Evolutionary conservation across 768 basidiomycete genomes (phyloP), one percentile per base, ranked within the genome.

Genomic region (Lentinula boryana): DNA sequence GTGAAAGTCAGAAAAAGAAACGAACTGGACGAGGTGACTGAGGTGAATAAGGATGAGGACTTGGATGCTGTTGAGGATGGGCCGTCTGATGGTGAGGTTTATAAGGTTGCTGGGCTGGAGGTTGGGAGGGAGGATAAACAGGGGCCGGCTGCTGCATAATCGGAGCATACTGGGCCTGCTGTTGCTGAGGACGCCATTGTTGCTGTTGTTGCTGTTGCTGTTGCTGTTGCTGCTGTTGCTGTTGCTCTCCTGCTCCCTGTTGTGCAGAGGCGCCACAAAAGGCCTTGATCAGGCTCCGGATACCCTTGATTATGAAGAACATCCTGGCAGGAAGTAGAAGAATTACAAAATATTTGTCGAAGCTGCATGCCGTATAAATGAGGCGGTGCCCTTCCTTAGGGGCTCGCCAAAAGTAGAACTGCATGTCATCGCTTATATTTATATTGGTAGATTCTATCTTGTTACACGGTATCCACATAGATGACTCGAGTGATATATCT

Each of bases 181-280:
- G 46, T 61, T 57, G 46, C 18, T 56, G 60, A 36, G 62, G 55
- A 35, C 18, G 50, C 27, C 41, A 51, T 50, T 58, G 41, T 7
- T 62, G 63, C 53, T 65, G 68, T 27, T 64, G 61, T 32, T 65
- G 64, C 27, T 61, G 62, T 55, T 60, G 60, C 8, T 63, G 68
- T 27, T 64, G 61, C 36, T 65, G 64, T 32, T 65, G 64, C 33
- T 60, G 67, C 33, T 64, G 61, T 32, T 65, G 64, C 33, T 61
- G 62, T 55, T 60, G 60, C 9, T 63, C 36, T 23, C 57, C 18
- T 6, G 65, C 40, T 21, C 63, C 23, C 27, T 62, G 46, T 33
- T 46, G 56, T 33, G 56, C 13, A 16, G 56, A 32, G 10, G 41
- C 55, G 6, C 58, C 53, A 36, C 62, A 63, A 4, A 63, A 18